These are phyloP conservation scores for Xanthoconium separans DNA, from an alignment of 1,284 basidiomycete genomes.

Conservation along the genomic window DNA sequence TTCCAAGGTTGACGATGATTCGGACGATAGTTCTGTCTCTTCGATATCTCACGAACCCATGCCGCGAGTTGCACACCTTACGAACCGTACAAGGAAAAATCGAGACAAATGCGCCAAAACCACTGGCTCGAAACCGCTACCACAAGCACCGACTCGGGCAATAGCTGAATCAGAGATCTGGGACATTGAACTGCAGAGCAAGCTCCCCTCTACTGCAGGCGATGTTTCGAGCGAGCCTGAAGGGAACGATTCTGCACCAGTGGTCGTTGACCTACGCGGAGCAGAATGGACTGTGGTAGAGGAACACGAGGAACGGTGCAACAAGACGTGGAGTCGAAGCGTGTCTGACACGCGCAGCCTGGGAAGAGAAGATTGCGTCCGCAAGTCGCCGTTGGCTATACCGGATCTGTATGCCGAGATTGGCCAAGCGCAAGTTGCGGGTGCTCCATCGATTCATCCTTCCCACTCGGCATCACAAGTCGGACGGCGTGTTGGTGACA, in stretches of 20 bases:
- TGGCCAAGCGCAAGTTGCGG: neutral
- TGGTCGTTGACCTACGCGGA: conserved; percentile 22
- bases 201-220: conserved; percentile 22
- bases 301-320: neutral
- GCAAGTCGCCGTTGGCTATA: neutral
- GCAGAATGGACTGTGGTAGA: conserved; percentile 23
- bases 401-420: neutral
- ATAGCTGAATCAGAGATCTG: conserved; percentile 52
- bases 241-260: conserved; percentile 12
- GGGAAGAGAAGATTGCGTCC: neutral
- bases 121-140: neutral
- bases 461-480: conserved; percentile 55
- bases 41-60: conserved; percentile 2
- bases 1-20: conserved; percentile 6
- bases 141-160: neutral
- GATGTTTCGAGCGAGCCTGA: conserved; percentile 11
- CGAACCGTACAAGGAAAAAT: conserved; percentile 4
- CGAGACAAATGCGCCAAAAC: conserved; percentile 1
- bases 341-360: neutral
- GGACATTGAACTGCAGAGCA: conserved; percentile 59
- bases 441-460: conserved; percentile 45
- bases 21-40: conserved; percentile 5
- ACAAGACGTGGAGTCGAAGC: neutral
- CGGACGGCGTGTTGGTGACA: conserved; percentile 12
- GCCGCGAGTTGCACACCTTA: neutral